Evolutionary conservation across 2,329 filamentous ascomycete species (phyloP), one percentile per base, ranked within the genome.

Genomic region (Penicillium hordei): DNA sequence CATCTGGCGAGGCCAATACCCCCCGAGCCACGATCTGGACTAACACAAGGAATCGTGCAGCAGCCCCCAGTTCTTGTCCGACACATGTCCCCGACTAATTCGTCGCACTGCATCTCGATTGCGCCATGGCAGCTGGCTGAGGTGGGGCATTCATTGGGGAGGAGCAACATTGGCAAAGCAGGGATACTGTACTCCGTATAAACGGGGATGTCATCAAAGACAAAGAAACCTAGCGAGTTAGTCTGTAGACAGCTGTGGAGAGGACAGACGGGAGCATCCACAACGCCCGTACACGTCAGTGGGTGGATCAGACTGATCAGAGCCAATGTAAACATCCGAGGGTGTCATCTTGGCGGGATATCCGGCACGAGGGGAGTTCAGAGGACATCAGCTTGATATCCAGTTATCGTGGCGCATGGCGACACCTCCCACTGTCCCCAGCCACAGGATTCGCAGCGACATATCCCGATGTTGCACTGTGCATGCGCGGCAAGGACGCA

Each of bases 31-130:
- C 33, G 25, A 48, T 25, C 45, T 23, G 15, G 49, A 9, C 50
- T 17, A 15, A 45, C 9, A 44, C 43, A 34, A 38, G 34, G 39
- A 36, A 33, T 54, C 48, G 13, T 54, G 48, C 58, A 59, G 55
- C 50, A 58, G 40, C 53, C 39, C 42, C 48, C 34, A n/a, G 27
- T 45, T 55, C 52, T 52, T 59, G 62, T 64, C 48, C 43, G 52
- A 63, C 62, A 63, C 61, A 55, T 66, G 62, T 60, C 61, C 7
- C 29, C 27, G 54, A 52, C 46, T 59, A 44, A 65, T 66, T 66
- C 57, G 64, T 52, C 21, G 27, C 25, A 50, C 46, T 23, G 4
- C n/a, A 43, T 43, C 13, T 25, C 57, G 23, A 57, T 63, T 54
- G 60, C 54, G 53, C 44, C 51, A 52, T 55, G 48, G 50, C 57